Evolutionary conservation across 805 yeast species (phyloP).

Genomic region (Starmerella scarabaei): DNA sequence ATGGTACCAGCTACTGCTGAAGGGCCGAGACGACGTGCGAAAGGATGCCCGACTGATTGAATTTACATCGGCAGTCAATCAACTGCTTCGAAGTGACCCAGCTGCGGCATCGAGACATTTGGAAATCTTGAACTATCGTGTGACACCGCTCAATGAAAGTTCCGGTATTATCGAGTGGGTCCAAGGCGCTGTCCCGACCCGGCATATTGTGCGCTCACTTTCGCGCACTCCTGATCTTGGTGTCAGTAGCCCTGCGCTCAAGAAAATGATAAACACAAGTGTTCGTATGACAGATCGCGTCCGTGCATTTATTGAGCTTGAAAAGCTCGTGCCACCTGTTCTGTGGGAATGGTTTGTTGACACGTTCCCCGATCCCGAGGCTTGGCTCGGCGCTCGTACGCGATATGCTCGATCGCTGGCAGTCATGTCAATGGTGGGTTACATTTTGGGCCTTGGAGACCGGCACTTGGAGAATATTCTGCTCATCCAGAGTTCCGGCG

Average conservation of each 20-base stretch:
- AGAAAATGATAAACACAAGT: constrained; percentile 25
- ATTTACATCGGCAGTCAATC: constrained; percentile 74
- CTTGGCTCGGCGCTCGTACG: constrained; percentile 74
- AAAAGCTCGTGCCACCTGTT: constrained; percentile 34
- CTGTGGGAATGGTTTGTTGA: constrained; percentile 79
- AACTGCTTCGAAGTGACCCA: constrained; percentile 48
- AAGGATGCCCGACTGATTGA: constrained; percentile 93
- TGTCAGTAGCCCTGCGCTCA: constrained; percentile 27
- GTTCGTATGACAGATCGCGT: constrained; percentile 22
- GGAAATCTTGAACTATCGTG: constrained; percentile 69
- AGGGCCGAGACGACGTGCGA: constrained; percentile 78
- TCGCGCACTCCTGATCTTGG: constrained; percentile 9
- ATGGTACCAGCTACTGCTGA: constrained; percentile 65
- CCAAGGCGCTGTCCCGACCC: constrained; percentile 56
- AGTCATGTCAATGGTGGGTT: constrained; percentile 96
- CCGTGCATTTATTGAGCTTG: constrained; percentile 27
- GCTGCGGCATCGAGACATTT: constrained; percentile 65
- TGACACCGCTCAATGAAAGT: constrained; percentile 71
- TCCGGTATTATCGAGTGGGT: constrained; percentile 91
- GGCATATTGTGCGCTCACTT: constrained; percentile 41
- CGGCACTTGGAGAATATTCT: constrained; percentile 89
- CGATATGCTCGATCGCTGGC: constrained; percentile 69
- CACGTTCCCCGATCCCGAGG: constrained; percentile 74
- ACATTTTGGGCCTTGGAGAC: constrained; percentile 87
- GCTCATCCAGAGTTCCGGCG: constrained; percentile 59